phyloP scores from a whole-genome alignment of 345 rosid species.

The Lepidium sativum region DNA sequence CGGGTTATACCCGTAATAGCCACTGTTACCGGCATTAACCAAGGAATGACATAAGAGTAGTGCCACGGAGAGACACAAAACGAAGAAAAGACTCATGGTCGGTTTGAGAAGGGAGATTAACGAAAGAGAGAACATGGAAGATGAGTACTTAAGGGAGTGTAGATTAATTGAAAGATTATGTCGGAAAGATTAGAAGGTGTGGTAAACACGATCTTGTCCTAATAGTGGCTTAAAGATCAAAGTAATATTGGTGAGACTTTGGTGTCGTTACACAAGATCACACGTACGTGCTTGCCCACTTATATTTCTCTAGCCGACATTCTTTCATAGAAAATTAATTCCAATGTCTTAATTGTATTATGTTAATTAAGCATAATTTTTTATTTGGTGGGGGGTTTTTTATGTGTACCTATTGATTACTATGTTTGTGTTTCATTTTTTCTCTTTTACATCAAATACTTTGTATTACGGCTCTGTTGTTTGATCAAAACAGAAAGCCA shows the following conservation, averaged over 20 bases:
- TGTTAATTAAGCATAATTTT: neutral
- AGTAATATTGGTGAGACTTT: slow-evolving; percentile 24
- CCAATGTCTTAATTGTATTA: neutral
- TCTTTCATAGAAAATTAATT: neutral
- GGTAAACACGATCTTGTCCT: slow-evolving; percentile 29
- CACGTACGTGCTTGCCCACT: slow-evolving; percentile 19
- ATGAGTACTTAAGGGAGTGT: slow-evolving; percentile 23
- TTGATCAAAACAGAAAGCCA: no score
- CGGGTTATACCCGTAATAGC: slow-evolving; percentile 25
- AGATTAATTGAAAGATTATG: slow-evolving; percentile 5
- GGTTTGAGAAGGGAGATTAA: neutral
- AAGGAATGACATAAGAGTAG: slow-evolving; percentile 13
- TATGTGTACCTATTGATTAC: neutral
- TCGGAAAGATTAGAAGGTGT: slow-evolving; percentile 28
- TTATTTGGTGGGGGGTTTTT: slow-evolving; percentile 1
- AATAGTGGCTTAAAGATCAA: slow-evolving; percentile 16
- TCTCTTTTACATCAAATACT: no score
- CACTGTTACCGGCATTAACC: neutral
- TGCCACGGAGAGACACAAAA: neutral
- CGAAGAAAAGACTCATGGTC: slow-evolving; percentile 8
- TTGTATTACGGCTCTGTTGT: no score
- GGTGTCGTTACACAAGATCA: slow-evolving; percentile 20
- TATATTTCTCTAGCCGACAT: slow-evolving; percentile 13
- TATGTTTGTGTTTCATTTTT: neutral
- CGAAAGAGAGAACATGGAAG: slow-evolving; percentile 3